A percentile compares a stretch with the other conserved stretches of the same genome.
Conservation (phyloP, 2,329 filamentous ascomycete genomes). For the Stagonosporopsis cucurbitacearum region DNA sequence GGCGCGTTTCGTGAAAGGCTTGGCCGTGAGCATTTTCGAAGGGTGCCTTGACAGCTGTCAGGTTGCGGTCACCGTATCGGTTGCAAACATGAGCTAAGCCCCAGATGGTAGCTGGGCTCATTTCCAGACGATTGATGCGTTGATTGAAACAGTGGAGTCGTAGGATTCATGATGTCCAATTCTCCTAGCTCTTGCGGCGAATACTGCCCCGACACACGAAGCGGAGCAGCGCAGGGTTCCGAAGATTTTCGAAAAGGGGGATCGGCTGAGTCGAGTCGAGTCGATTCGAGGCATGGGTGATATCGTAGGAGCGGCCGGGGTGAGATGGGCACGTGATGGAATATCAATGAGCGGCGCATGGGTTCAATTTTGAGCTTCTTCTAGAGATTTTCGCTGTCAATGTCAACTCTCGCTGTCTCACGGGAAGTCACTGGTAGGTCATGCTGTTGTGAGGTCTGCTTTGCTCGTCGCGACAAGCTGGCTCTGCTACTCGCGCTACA, state of each 20-base stretch:
- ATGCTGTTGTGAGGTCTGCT: not conserved
- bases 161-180: not conserved
- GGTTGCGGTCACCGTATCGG: not conserved
- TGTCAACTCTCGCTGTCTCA: no score
- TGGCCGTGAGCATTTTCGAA: not conserved
- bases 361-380: not conserved
- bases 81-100: not conserved
- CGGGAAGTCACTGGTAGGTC: not conserved
- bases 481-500: not conserved
- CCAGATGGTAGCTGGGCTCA: constrained; percentile 3
- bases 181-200: constrained; percentile 19
- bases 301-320: not conserved
- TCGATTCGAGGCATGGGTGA: not conserved
- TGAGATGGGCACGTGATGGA: not conserved
- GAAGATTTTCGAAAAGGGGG: constrained; percentile 2
- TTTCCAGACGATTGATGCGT: not conserved
- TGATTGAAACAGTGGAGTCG: constrained; percentile 11
- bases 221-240: not conserved
- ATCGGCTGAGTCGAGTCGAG: constrained; percentile 2
- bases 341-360: not conserved
- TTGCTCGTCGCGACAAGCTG: not conserved
- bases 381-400: not conserved
- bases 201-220: constrained; percentile 10
- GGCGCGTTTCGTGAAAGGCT: constrained; percentile 17
- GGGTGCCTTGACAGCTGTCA: constrained; percentile 7